Evolutionary conservation across 2,329 filamentous ascomycete species (phyloP).

Genomic region (Coniochaeta hoffmannii): DNA sequence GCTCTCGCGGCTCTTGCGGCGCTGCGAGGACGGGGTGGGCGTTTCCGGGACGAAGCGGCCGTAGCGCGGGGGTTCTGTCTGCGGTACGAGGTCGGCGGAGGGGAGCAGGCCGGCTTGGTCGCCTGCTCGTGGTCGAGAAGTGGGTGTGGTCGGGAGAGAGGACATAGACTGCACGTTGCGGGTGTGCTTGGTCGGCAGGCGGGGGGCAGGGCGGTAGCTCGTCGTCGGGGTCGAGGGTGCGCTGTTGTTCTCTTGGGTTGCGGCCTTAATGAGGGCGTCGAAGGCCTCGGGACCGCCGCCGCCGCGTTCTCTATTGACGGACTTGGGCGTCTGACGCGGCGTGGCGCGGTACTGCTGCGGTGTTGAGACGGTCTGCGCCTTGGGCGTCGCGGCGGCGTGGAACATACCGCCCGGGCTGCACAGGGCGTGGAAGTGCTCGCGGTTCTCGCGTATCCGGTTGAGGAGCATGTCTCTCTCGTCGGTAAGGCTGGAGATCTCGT

Average conservation of each 20-base stretch:
- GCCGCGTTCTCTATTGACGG: constrained; percentile 29
- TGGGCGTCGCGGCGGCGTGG: constrained; percentile 54
- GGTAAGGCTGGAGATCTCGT: constrained; percentile 59
- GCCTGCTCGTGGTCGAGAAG: constrained; percentile 37
- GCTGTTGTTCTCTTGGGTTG: constrained; percentile 69
- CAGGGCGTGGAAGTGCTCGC: constrained; percentile 76
- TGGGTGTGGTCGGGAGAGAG: constrained; percentile 73
- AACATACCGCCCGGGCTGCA: constrained; percentile 67
- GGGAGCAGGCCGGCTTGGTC: constrained; percentile 47
- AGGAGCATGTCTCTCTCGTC: constrained; percentile 74
- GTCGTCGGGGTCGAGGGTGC: constrained; percentile 63
- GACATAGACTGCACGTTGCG: constrained; percentile 78
- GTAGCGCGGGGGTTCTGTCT: constrained; percentile 48
- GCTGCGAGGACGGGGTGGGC: constrained; percentile 28
- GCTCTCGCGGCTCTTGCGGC: constrained; percentile 70
- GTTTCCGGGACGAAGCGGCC: constrained; percentile 37
- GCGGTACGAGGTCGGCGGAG: constrained; percentile 54
- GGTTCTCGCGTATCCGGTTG: constrained; percentile 79
- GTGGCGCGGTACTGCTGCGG: constrained; percentile 39
- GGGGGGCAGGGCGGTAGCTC: constrained; percentile 35
- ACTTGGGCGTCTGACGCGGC: constrained; percentile 43
- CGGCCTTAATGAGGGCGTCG: constrained; percentile 72
- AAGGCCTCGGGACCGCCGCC: constrained; percentile 53
- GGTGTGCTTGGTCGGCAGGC: constrained; percentile 54
- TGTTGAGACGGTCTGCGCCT: constrained; percentile 35